These are phyloP conservation scores for Saccharomycopsis sp. DNA, from an alignment of 805 yeast genomes.

Conservation along the genomic window DNA sequence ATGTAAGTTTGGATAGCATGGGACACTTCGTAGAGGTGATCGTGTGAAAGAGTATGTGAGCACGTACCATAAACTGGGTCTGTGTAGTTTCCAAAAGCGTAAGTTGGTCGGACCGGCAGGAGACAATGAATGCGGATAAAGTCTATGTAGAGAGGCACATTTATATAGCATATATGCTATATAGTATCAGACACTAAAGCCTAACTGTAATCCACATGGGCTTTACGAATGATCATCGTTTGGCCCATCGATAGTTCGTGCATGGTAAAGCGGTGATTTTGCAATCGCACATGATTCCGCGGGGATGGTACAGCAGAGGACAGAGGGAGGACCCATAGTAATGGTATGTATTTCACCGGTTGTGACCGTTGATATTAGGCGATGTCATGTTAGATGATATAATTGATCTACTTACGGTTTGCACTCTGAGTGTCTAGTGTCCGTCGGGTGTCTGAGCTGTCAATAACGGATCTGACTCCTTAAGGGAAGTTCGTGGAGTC, in stretches of 20 bases:
- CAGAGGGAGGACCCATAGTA: background rate
- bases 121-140: background rate
- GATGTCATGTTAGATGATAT: background rate
- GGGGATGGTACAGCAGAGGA: background rate
- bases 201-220: background rate
- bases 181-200: background rate
- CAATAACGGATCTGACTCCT: no score
- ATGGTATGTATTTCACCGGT: no score
- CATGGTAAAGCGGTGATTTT: background rate
- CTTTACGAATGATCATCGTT: background rate
- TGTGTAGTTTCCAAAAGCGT: background rate
- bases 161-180: no score
- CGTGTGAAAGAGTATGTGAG: background rate
- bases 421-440: background rate
- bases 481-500: no score
- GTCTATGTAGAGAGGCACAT: no score
- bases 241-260: background rate
- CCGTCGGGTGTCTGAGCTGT: background rate
- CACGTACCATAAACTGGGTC: background rate
- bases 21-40: background rate
- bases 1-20: no score
- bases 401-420: background rate
- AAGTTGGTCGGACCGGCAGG: background rate
- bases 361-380: background rate
- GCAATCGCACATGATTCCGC: slow-evolving; percentile 3